Conservation (phyloP, 169 alveolate species). For the Cryptosporidium parvum region DNA sequence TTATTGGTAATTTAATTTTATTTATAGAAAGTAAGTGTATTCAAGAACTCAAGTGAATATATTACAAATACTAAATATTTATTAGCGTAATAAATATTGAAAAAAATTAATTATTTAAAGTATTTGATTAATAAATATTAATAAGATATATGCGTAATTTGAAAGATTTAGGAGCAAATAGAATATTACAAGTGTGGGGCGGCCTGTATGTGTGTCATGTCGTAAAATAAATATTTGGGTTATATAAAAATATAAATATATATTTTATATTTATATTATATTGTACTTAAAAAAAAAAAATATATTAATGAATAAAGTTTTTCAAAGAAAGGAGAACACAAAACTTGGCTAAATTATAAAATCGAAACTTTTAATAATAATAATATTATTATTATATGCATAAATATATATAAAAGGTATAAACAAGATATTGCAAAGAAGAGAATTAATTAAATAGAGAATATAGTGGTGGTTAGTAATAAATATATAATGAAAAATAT, state of each 20-base stretch:
- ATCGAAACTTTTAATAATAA: too few species aligned
- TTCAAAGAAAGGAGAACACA: background rate
- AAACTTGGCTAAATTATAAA: too few species aligned
- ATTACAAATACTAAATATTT: background rate
- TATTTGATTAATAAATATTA: background rate
- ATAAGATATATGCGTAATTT: background rate
- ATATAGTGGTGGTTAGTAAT: background rate
- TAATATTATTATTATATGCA: too few species aligned
- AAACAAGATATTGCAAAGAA: background rate
- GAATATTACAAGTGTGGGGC: background rate
- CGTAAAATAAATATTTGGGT: background rate
- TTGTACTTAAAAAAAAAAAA: background rate
- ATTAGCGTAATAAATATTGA: background rate
- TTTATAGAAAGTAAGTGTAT: too few species aligned
- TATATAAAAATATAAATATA: background rate
- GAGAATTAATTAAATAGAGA: too few species aligned
- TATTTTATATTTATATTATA: background rate
- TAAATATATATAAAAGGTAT: background rate
- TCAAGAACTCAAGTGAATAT: too few species aligned
- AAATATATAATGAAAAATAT: background rate
- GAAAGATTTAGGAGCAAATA: constrained; percentile 3
- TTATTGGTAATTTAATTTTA: too few species aligned
- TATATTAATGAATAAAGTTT: too few species aligned
- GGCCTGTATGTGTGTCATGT: constrained; percentile 1
- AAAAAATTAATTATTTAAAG: background rate